phyloP scores from a whole-genome alignment of 2,329 filamentous ascomycete species.

The Fonsecaea pugnacius region DNA sequence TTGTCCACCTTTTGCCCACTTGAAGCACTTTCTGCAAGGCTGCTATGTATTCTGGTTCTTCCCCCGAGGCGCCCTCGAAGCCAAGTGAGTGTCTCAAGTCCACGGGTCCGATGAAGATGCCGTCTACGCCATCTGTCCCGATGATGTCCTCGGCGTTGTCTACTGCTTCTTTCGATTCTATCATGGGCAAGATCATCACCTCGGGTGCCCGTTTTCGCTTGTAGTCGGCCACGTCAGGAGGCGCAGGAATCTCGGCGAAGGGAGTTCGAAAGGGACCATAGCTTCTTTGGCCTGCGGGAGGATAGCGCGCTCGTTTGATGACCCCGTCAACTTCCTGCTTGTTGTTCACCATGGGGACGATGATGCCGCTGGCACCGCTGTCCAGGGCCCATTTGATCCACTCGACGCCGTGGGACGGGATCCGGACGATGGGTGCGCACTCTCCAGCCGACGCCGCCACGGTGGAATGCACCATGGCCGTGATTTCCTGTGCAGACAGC shows the following conservation, averaged over 20 bases:
- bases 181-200: slow-evolving; percentile 22
- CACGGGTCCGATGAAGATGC: slow-evolving; percentile 21
- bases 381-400: slow-evolving; percentile 66
- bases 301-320: slow-evolving; percentile 59
- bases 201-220: slow-evolving; percentile 5
- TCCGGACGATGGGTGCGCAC: slow-evolving; percentile 49
- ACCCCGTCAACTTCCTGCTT: slow-evolving; percentile 57
- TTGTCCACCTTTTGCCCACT: slow-evolving; percentile 6
- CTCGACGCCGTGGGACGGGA: slow-evolving; percentile 62
- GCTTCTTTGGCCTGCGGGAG: slow-evolving; percentile 57
- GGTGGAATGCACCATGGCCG: slow-evolving; percentile 48
- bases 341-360: slow-evolving; percentile 59
- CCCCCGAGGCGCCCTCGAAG: slow-evolving; percentile 8
- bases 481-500: slow-evolving; percentile 50
- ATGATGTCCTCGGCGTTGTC: slow-evolving; percentile 23
- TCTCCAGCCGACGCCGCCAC: slow-evolving; percentile 43
- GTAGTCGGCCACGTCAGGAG: slow-evolving; percentile 15
- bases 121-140: slow-evolving; percentile 15
- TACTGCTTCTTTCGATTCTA: slow-evolving; percentile 21
- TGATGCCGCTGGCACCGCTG: slow-evolving; percentile 62
- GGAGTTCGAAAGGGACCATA: slow-evolving; percentile 48
- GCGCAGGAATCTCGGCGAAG: slow-evolving; percentile 7
- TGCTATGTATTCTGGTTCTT: slow-evolving; percentile 10
- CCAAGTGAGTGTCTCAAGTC: slow-evolving; percentile 24
- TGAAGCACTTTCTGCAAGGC: slow-evolving; percentile 16